A percentile compares a stretch with the other conserved stretches of the same genome.
Evolutionary conservation across 2,329 filamentous ascomycete species (phyloP).

Genomic region (Geoglossum cookeanum): DNA sequence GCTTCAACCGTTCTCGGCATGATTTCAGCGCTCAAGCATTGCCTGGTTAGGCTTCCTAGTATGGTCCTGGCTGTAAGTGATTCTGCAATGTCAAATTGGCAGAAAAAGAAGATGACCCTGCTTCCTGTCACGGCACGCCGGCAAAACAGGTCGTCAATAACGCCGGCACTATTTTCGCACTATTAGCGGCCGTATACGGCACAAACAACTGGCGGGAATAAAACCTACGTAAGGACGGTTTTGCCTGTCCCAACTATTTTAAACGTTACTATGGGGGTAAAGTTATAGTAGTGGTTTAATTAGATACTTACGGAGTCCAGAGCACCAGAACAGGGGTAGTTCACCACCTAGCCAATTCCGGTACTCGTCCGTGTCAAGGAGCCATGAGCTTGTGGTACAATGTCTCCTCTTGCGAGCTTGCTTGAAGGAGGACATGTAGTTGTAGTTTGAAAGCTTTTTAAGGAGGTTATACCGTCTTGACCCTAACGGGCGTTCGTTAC

Average conservation of each 20-base stretch:
- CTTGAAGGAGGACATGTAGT: constrained; percentile 8
- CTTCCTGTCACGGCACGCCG: neutral
- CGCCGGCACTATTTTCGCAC: neutral
- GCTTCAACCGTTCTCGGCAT: neutral
- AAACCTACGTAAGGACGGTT: constrained; percentile 7
- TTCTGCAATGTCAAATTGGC: constrained; percentile 6
- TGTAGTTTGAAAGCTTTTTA: constrained; percentile 8
- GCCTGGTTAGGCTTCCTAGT: constrained; percentile 8
- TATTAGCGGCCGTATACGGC: neutral
- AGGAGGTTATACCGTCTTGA: constrained; percentile 2
- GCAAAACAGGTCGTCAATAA: neutral
- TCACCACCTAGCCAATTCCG: constrained; percentile 5
- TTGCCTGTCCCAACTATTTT: constrained; percentile 11
- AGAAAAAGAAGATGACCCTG: constrained; percentile 7
- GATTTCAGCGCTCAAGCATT: constrained; percentile 6
- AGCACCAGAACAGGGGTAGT: constrained; percentile 9
- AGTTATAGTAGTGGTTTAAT: neutral
- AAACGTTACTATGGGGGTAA: neutral
- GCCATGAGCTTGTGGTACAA: constrained; percentile 9
- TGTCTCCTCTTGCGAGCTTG: constrained; percentile 6
- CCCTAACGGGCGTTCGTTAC: neutral
- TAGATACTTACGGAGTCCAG: constrained; percentile 8
- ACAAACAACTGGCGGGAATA: neutral
- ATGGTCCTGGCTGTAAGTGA: constrained; percentile 6
- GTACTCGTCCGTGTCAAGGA: constrained; percentile 7